phyloP scores from a whole-genome alignment of 495 filamentous ascomycete species.

The Hypoxylon lienhwacheense region DNA sequence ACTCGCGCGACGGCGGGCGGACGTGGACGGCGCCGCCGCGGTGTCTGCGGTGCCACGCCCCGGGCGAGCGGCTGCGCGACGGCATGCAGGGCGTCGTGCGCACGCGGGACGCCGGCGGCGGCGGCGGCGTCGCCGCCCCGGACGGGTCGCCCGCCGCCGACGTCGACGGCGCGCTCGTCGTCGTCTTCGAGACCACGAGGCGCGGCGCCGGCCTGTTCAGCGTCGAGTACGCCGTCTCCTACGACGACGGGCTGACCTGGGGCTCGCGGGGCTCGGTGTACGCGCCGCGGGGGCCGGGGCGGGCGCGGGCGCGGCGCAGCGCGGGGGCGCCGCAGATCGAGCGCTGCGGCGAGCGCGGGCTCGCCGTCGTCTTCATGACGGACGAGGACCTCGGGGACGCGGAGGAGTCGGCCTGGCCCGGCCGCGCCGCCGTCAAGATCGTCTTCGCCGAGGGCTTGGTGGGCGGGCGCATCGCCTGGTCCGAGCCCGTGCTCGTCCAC shows the following conservation, averaged over 20 bases:
- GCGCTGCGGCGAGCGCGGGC: slow-evolving; percentile 50
- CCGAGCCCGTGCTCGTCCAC: slow-evolving; percentile 21
- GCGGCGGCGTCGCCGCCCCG: slow-evolving; percentile 18
- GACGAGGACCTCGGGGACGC: slow-evolving; percentile 60
- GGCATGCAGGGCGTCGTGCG: slow-evolving; percentile 52
- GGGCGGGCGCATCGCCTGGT: slow-evolving; percentile 29
- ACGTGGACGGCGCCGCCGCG: slow-evolving; percentile 49
- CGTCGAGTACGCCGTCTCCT: slow-evolving; percentile 58
- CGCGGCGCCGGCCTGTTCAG: slow-evolving; percentile 55
- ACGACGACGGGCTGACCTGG: slow-evolving; percentile 61
- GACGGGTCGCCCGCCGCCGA: slow-evolving; percentile 31
- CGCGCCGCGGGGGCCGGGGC: slow-evolving; percentile 40
- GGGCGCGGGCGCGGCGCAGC: slow-evolving; percentile 55
- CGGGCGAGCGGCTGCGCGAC: slow-evolving; percentile 47
- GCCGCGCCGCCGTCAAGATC: slow-evolving; percentile 37
- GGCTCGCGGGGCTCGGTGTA: slow-evolving; percentile 57
- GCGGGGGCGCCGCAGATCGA: slow-evolving; percentile 64
- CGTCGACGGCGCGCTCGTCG: slow-evolving; percentile 47
- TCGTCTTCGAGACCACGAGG: slow-evolving; percentile 61
- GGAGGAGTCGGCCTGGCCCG: slow-evolving; percentile 31
- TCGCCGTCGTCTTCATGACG: slow-evolving; percentile 64
- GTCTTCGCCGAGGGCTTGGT: slow-evolving; percentile 28
- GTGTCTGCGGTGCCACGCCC: slow-evolving; percentile 34
- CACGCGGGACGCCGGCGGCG: slow-evolving; percentile 10
- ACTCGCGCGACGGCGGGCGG: slow-evolving; percentile 56